Conservation (phyloP, 2,329 filamentous ascomycete species). For the Malbranchea zuffiana region DNA sequence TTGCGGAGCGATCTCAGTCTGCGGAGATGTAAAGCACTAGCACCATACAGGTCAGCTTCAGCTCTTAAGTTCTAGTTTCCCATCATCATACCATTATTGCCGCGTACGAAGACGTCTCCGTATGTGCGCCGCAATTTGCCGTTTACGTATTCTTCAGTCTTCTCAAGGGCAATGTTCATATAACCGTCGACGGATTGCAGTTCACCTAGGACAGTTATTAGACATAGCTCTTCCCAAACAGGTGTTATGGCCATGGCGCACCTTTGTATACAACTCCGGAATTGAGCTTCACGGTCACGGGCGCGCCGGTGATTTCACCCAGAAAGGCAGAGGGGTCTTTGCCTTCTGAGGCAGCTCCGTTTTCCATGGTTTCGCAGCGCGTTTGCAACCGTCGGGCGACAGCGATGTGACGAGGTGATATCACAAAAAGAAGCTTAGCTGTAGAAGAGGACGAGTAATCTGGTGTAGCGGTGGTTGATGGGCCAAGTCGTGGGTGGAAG, state of each 20-base stretch:
- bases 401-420: too few species aligned
- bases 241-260: conserved; percentile 27
- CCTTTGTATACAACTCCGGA: conserved; percentile 98
- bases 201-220: conserved; percentile 54
- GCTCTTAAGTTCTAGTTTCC: conserved; percentile 15
- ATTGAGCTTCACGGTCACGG: conserved; percentile 94
- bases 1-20: too few species aligned
- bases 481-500: too few species aligned
- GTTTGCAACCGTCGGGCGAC: too few species aligned
- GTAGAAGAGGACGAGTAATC: too few species aligned
- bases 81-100: conserved; percentile 67
- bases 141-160: conserved; percentile 84
- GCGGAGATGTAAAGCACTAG: conserved; percentile 14
- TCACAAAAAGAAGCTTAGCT: too few species aligned
- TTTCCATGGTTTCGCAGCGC: conserved; percentile 72
- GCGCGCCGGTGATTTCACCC: conserved; percentile 83
- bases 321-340: conserved; percentile 92
- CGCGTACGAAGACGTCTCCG: conserved; percentile 88
- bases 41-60: conserved; percentile 8
- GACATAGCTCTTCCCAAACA: neutral
- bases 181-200: conserved; percentile 96
- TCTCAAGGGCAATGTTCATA: conserved; percentile 98
- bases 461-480: too few species aligned
- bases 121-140: conserved; percentile 72
- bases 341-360: conserved; percentile 57